Conservation (phyloP, 1,284 basidiomycete genomes). For the Cerioporus squamosus region DNA sequence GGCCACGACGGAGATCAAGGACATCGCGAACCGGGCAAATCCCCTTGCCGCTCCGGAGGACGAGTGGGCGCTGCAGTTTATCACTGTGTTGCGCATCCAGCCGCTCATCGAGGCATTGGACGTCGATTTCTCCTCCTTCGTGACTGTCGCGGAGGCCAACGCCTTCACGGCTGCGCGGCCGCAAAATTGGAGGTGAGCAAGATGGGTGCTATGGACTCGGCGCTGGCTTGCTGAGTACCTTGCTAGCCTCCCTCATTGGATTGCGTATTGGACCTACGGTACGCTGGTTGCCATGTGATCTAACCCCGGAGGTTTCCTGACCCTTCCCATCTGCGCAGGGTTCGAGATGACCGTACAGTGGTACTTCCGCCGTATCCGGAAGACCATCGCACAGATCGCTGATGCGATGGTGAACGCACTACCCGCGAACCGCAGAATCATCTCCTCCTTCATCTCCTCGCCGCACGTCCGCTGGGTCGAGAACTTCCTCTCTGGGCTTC, state of each 20-base stretch:
- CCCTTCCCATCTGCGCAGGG: no score
- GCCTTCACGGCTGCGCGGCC: slow-evolving; percentile 32
- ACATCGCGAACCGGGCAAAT: background rate
- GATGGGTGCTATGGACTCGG: background rate
- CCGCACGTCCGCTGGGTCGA: background rate
- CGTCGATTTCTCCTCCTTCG: slow-evolving; percentile 35
- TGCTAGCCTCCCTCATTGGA: slow-evolving; percentile 21
- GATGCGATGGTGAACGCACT: background rate
- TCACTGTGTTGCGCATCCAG: slow-evolving; percentile 24
- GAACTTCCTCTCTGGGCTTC: slow-evolving; percentile 7
- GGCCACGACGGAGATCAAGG: slow-evolving; percentile 1
- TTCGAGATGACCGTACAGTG: slow-evolving; percentile 17
- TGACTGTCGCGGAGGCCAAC: slow-evolving; percentile 38
- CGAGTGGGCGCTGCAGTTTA: slow-evolving; percentile 28
- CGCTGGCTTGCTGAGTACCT: no score
- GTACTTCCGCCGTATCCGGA: slow-evolving; percentile 21
- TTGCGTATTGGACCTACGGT: slow-evolving; percentile 26
- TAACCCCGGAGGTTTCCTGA: no score
- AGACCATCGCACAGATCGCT: slow-evolving; percentile 2
- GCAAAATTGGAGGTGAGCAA: slow-evolving; percentile 36
- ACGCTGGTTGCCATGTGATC: no score
- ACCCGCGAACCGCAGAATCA: background rate
- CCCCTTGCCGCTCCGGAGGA: slow-evolving; percentile 5
- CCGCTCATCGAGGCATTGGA: slow-evolving; percentile 37
- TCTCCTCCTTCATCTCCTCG: background rate